Base-by-base conservation (phyloP, 148 eudicot genomes). In the Fallopia convolvulus region DNA sequence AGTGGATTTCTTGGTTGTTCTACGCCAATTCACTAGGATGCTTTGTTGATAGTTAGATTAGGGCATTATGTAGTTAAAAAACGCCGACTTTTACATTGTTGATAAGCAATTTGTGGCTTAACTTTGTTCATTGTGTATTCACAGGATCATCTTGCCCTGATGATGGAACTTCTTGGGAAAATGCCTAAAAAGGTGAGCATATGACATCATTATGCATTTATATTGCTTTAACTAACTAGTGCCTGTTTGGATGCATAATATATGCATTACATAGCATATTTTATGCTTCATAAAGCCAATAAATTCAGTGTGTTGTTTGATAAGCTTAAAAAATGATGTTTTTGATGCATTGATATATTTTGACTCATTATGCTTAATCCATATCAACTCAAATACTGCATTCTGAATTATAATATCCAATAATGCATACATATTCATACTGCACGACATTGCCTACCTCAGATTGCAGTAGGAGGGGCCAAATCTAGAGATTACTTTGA, bases 111-210 rank as follows among this genome's bases (percentile, higher is more conserved):
- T 26, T 39, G 42, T 53, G 17, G 30, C 53, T 72, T 21, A n/a
- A 21, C n/a, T 74, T 30, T 47, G 70, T 36, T 71, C 17, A 30
- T 75, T 68, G 68, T 41, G 13, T 42, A 47, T 77, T 63, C 77
- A 79, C 87, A 95, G 99, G 99, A 95, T 84, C 99, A 95, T 84
- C 97, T 95, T 79, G 99, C 99, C 83, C 80, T 83, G 70, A 92
- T 95, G 97, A 93, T 92, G 97, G 99, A 95, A 80, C 89, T 91
- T 77, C 91, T 95, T 7, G 99, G 99, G 55, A 95, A 95, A 89
- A 95, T 95, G 82, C 99, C 99, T 65, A 80, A 84, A 80, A 95
- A 95, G 99, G 99, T 92, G 79, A 83, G 50, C 14, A 44, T 63
- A 39, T 6, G 20, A 68, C 46, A 15, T 73, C 4, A 13, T n/a